Percentiles rank a stretch among this genome's conserved stretches.
These are phyloP conservation scores for Zalaria sp. DNA, from an alignment of 2,329 filamentous ascomycete species.

Conservation along the genomic window DNA sequence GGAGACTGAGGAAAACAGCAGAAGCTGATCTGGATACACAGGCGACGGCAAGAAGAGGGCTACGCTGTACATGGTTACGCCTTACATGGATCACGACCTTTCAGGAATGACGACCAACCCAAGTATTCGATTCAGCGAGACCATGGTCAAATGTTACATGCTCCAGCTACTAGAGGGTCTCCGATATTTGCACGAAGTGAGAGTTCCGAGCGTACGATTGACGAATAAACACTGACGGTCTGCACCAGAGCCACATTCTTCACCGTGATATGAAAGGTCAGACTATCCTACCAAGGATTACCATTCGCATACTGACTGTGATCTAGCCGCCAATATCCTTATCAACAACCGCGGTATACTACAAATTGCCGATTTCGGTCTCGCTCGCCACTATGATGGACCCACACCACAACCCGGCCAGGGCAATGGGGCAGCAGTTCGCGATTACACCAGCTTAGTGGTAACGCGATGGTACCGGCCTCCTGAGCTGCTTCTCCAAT, in stretches of 20 bases:
- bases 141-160: slow-evolving; percentile 97
- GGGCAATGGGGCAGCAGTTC: slow-evolving; percentile 68
- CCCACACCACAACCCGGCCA: slow-evolving; percentile 59
- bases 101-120: slow-evolving; percentile 93
- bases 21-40: not conserved
- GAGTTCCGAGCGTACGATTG: slow-evolving; percentile 2
- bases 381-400: slow-evolving; percentile 88
- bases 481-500: slow-evolving; percentile 76
- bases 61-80: slow-evolving; percentile 97
- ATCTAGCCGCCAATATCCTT: slow-evolving; percentile 72
- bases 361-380: slow-evolving; percentile 93
- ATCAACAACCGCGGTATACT: slow-evolving; percentile 90
- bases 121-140: slow-evolving; percentile 68
- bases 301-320: slow-evolving; percentile 4
- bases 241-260: slow-evolving; percentile 46
- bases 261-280: slow-evolving; percentile 84
- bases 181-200: slow-evolving; percentile 69
- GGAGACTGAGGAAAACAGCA: not conserved
- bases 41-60: slow-evolving; percentile 44
- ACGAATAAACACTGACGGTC: not conserved
- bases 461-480: slow-evolving; percentile 96
- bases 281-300: slow-evolving; percentile 12
- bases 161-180: slow-evolving; percentile 82
- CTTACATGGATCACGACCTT: slow-evolving; percentile 99
- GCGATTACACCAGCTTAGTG: slow-evolving; percentile 92